These are phyloP conservation scores for Cryptococcus hybrid DNA, from an alignment of 1,284 basidiomycete genomes.

Conservation along the genomic window DNA sequence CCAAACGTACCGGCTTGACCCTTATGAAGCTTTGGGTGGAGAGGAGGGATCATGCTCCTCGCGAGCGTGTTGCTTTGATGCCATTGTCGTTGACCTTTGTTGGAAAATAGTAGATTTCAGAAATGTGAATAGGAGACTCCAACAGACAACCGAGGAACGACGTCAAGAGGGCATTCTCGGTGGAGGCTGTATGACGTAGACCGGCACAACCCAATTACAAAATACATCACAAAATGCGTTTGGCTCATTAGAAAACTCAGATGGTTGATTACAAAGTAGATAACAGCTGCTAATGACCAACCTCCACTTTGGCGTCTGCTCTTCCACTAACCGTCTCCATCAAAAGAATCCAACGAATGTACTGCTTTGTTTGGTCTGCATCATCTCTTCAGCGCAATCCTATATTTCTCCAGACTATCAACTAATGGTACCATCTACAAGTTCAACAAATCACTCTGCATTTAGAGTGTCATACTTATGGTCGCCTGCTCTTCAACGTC, in stretches of 20 bases:
- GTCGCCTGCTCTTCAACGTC: conserved; percentile 31
- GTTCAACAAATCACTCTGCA: no score
- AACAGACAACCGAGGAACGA: neutral
- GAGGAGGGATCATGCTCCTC: conserved; percentile 46
- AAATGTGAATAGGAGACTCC: neutral
- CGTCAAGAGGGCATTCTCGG: no score
- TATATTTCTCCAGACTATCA: no score
- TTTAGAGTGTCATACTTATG: conserved; percentile 32
- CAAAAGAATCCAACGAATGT: no score
- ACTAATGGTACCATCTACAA: no score
- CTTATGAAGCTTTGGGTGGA: conserved; percentile 70
- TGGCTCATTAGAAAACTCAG: no score
- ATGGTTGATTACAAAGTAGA: no score
- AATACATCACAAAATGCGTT: neutral
- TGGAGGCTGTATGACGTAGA: no score
- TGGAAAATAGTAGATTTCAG: neutral
- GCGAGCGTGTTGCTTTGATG: conserved; percentile 40
- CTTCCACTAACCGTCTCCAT: neutral
- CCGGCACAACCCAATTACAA: neutral
- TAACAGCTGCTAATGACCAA: neutral
- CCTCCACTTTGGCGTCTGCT: neutral
- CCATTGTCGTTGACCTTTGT: conserved; percentile 9
- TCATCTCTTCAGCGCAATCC: no score
- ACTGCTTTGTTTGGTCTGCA: no score
- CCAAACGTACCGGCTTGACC: conserved; percentile 77